Evolutionary conservation across 2,329 filamentous ascomycete species (phyloP).

Genomic region (Trichoderma sp.): DNA sequence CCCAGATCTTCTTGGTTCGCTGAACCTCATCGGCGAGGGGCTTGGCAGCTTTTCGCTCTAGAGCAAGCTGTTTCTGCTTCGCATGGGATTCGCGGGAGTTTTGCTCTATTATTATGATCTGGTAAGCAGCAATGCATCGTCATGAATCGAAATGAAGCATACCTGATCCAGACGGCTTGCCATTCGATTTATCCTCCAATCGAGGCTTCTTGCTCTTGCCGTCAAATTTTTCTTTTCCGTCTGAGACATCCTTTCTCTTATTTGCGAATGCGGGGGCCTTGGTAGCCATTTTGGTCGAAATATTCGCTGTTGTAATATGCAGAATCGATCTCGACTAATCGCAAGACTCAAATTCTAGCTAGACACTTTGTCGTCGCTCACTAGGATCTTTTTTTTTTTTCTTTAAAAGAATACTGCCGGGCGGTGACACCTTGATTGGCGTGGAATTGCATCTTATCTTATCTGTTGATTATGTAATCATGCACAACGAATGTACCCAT

Average conservation of each 20-base stretch:
- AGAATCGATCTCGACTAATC: not conserved
- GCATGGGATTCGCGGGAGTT: slow-evolving; percentile 84
- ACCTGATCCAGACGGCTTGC: slow-evolving; percentile 48
- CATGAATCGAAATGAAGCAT: slow-evolving; percentile 30
- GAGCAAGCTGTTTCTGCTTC: slow-evolving; percentile 86
- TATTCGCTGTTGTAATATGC: slow-evolving; percentile 28
- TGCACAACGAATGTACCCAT: too few species aligned
- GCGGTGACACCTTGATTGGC: slow-evolving; percentile 36
- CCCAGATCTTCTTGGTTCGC: slow-evolving; percentile 95
- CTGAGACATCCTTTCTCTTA: slow-evolving; percentile 59
- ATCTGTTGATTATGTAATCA: not conserved
- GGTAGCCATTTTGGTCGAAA: slow-evolving; percentile 46
- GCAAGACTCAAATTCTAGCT: slow-evolving; percentile 11
- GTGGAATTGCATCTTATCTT: slow-evolving; percentile 1
- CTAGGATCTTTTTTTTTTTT: slow-evolving; percentile 31
- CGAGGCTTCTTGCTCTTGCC: slow-evolving; percentile 55
- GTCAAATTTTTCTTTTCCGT: slow-evolving; percentile 46
- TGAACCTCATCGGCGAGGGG: slow-evolving; percentile 87
- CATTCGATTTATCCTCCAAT: slow-evolving; percentile 31
- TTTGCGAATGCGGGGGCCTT: slow-evolving; percentile 50
- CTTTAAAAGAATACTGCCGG: slow-evolving; percentile 35
- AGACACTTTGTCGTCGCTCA: slow-evolving; percentile 23
- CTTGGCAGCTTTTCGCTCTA: slow-evolving; percentile 89
- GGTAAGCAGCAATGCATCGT: not conserved
- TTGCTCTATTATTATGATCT: slow-evolving; percentile 36